Percentiles rank a stretch among this genome's conserved stretches.
phyloP scores from a whole-genome alignment of 768 basidiomycete species.

The Pleurotus tuoliensis region DNA sequence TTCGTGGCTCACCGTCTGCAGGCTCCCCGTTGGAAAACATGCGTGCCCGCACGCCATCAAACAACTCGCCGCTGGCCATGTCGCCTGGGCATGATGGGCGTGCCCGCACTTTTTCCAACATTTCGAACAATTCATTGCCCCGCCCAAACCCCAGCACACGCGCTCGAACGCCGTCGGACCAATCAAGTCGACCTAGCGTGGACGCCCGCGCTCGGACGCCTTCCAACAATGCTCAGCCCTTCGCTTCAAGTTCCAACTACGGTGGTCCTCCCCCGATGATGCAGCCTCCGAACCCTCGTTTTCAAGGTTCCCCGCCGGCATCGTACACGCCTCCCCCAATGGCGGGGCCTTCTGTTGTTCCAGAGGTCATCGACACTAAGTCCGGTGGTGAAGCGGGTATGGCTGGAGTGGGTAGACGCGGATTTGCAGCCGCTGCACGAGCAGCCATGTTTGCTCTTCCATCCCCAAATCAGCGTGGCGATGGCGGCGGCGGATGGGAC shows the following conservation, averaged over 20 bases:
- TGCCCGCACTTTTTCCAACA: slow-evolving; percentile 8
- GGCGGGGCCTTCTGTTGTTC: not conserved
- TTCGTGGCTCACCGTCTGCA: slow-evolving; percentile 12
- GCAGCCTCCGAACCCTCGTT: not conserved
- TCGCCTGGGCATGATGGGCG: slow-evolving; percentile 17
- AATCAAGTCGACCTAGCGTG: slow-evolving; percentile 67
- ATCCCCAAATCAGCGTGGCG: slow-evolving; percentile 1
- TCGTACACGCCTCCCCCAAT: not conserved
- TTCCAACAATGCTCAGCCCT: not conserved
- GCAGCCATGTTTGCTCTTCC: slow-evolving; percentile 43
- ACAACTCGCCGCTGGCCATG: slow-evolving; percentile 15
- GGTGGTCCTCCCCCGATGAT: not conserved
- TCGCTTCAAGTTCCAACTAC: not conserved
- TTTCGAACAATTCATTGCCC: slow-evolving; percentile 13
- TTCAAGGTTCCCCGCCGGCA: not conserved
- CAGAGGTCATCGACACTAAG: slow-evolving; percentile 58
- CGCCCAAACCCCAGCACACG: slow-evolving; percentile 9
- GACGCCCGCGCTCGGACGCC: slow-evolving; percentile 24
- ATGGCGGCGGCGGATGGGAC: slow-evolving; percentile 6
- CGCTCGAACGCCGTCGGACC: slow-evolving; percentile 1
- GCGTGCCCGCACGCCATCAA: slow-evolving; percentile 1
- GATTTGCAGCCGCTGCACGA: slow-evolving; percentile 52
- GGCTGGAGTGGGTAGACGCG: slow-evolving; percentile 87
- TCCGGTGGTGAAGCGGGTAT: slow-evolving; percentile 77
- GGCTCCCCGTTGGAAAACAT: not conserved